phyloP scores from a whole-genome alignment of 2,329 filamentous ascomycete genomes.

The Zopfia rhizophila region DNA sequence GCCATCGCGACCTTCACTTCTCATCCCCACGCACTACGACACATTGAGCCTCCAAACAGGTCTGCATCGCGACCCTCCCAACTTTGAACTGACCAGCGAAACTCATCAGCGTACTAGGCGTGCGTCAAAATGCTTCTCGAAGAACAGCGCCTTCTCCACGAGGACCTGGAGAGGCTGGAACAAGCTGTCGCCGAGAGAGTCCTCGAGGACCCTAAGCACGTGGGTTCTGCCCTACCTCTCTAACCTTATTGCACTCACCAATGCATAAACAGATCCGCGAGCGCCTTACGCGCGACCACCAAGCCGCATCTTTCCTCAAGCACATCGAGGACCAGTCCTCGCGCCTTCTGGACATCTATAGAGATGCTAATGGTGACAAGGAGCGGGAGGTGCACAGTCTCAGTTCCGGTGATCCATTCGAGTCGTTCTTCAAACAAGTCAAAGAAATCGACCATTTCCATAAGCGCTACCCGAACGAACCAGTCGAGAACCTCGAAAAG shows the following conservation, averaged over 20 bases:
- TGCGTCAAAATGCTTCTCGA: constrained; percentile 77
- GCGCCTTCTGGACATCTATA: constrained; percentile 84
- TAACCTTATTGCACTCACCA: constrained; percentile 9
- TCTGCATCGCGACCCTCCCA: constrained; percentile 28
- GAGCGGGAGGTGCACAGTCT: constrained; percentile 85
- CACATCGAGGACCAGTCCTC: constrained; percentile 88
- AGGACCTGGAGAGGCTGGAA: constrained; percentile 96
- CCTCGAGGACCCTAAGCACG: constrained; percentile 87
- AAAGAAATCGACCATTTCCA: constrained; percentile 87
- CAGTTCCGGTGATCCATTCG: constrained; percentile 85
- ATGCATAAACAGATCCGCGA: constrained; percentile 77
- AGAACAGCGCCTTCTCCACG: constrained; percentile 92
- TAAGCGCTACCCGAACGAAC: constrained; percentile 90
- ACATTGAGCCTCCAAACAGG: constrained; percentile 28
- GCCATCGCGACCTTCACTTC: constrained; percentile 24
- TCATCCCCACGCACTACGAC: constrained; percentile 16
- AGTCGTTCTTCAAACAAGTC: constrained; percentile 89
- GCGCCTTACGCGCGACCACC: constrained; percentile 88
- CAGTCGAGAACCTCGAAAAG: constrained; percentile 92
- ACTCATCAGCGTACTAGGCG: constrained; percentile 34
- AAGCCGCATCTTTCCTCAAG: constrained; percentile 85
- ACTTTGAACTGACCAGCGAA: constrained; percentile 19
- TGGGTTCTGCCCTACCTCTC: constrained; percentile 57
- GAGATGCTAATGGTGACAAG: constrained; percentile 76
- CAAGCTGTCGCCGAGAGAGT: constrained; percentile 92